Conservation (phyloP, 2,329 filamentous ascomycete genomes). For the Dothidotthia symphoricarpi region DNA sequence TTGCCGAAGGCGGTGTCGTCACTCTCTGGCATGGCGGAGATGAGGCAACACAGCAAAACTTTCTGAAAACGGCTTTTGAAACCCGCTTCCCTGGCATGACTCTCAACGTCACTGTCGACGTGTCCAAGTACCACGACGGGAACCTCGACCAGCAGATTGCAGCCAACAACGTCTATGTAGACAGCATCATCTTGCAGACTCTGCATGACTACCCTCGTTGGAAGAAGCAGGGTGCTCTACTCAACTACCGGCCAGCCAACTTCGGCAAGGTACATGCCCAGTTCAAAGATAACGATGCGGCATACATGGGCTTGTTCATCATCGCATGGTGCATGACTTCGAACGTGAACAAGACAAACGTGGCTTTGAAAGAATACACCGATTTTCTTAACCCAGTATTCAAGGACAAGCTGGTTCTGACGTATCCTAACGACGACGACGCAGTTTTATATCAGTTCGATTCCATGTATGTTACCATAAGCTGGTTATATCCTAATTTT, state of each 20-base stretch:
- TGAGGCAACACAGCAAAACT: slow-evolving; percentile 43
- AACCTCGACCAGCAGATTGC: slow-evolving; percentile 50
- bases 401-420: slow-evolving; percentile 55
- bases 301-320: slow-evolving; percentile 47
- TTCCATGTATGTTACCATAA: slow-evolving; percentile 38
- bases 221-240: slow-evolving; percentile 48
- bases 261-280: slow-evolving; percentile 47
- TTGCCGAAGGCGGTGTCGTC: slow-evolving; percentile 49
- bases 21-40: slow-evolving; percentile 54
- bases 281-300: slow-evolving; percentile 46
- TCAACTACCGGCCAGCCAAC: slow-evolving; percentile 52
- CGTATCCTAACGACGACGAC: slow-evolving; percentile 60
- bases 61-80: slow-evolving; percentile 48
- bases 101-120: slow-evolving; percentile 55
- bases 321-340: slow-evolving; percentile 40
- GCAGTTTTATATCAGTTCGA: slow-evolving; percentile 54
- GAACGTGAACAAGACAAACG: slow-evolving; percentile 36
- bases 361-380: slow-evolving; percentile 42
- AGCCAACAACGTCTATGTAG: slow-evolving; percentile 34
- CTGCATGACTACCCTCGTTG: slow-evolving; percentile 55
- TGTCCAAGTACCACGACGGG: slow-evolving; percentile 57
- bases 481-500: not conserved
- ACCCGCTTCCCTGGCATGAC: slow-evolving; percentile 51
- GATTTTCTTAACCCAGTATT: slow-evolving; percentile 52
- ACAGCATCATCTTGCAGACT: slow-evolving; percentile 53